A percentile compares a stretch with the other conserved stretches of the same genome.
Evolutionary conservation across 1,284 basidiomycete genomes (phyloP).

Genomic region (Boletus semigastroideus): DNA sequence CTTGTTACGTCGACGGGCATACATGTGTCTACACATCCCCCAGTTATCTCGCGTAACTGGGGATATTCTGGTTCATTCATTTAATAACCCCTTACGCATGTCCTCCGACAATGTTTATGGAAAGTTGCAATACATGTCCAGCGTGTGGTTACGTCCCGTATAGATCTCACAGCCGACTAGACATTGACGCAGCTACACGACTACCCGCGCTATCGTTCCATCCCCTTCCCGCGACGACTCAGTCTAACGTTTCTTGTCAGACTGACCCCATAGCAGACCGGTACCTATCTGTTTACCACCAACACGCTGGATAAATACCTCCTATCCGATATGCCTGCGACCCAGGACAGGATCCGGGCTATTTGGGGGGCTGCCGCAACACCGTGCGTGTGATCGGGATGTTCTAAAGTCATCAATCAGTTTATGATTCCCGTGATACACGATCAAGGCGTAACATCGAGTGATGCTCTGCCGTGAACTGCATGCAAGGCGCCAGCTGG

Average conservation of each 20-base stretch:
- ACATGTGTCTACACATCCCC: conserved; percentile 13
- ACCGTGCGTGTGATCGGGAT: conserved; percentile 22
- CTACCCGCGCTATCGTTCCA: conserved; percentile 6
- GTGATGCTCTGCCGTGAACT: conserved; percentile 24
- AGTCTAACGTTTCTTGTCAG: conserved; percentile 11
- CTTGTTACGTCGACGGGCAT: conserved; percentile 28
- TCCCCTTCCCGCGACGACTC: conserved; percentile 19
- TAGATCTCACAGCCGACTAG: conserved; percentile 15
- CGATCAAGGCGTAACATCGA: conserved; percentile 17
- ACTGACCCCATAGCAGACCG: conserved; percentile 14
- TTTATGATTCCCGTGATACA: conserved; percentile 23
- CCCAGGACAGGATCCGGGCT: conserved; percentile 1
- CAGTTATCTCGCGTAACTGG: conserved; percentile 24
- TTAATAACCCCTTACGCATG: conserved; percentile 6
- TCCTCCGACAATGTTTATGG: conserved; percentile 5
- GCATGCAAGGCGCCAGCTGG: conserved; percentile 16
- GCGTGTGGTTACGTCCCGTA: conserved; percentile 4
- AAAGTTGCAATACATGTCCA: conserved; percentile 8
- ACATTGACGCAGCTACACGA: background rate
- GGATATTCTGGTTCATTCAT: conserved; percentile 19
- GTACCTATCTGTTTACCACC: conserved; percentile 21
- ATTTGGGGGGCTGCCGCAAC: conserved; percentile 5
- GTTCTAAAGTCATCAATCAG: conserved; percentile 19
- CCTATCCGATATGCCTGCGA: conserved; percentile 19
- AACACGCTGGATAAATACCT: conserved; percentile 19